Conservation (phyloP, 2,329 filamentous ascomycete species). For the Aspergillaceae sp. region DNA sequence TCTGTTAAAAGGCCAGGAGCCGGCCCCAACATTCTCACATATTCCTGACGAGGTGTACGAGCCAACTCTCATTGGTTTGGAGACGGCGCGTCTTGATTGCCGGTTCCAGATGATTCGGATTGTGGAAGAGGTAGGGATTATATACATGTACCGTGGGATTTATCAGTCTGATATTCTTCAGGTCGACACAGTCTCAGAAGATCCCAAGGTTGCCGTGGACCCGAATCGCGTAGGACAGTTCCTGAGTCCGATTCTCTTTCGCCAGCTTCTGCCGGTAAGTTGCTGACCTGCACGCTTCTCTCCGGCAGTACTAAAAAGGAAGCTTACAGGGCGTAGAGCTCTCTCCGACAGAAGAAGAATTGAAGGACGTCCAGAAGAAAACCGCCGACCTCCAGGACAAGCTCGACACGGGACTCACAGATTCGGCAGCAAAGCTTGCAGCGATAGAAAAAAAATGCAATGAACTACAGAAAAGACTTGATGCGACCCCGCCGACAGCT, state of each 20-base stretch:
- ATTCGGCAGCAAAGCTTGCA: no score
- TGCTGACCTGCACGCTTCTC: no score
- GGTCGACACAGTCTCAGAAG: not conserved
- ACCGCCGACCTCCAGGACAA: no score
- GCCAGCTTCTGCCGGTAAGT: not conserved
- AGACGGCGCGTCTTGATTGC: not conserved
- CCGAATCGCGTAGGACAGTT: not conserved
- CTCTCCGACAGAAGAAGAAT: not conserved
- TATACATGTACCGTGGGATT: not conserved
- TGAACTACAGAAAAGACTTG: not conserved
- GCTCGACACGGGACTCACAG: no score
- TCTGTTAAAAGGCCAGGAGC: not conserved
- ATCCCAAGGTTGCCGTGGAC: not conserved
- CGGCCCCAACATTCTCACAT: not conserved
- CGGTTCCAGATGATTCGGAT: constrained; percentile 1
- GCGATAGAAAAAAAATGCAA: not conserved
- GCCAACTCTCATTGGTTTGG: not conserved
- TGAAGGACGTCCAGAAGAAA: not conserved
- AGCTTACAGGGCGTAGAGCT: not conserved
- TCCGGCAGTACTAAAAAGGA: no score
- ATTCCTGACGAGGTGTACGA: not conserved
- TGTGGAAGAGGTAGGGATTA: not conserved
- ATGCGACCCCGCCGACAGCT: not conserved
- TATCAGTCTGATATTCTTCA: not conserved
- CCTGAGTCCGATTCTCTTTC: not conserved